Evolutionary conservation across 371 early-diverging fungal species (phyloP), one percentile per base, ranked within the genome.

Genomic region (Funneliformis caledonium): DNA sequence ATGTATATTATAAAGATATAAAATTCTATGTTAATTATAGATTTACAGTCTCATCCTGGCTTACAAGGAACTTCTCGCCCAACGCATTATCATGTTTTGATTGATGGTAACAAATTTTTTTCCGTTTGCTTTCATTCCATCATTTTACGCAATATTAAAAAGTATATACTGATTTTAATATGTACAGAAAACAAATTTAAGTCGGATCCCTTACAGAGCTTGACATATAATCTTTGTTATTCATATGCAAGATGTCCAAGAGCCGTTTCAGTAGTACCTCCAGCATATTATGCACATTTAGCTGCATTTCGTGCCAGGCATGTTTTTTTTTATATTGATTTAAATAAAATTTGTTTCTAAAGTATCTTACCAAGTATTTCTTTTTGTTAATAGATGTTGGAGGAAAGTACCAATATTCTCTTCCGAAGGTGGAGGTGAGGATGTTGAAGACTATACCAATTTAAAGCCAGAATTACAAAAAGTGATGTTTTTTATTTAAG

Each of bases 11-110:
- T 67, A 10, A 31, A 14, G 43, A 1, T 67, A 26, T 0, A 10
- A 22, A 2, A 37, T 67, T 16, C 50, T 45, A 2, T 26, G 26
- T 47, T 48, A 22, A 50, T 72, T 33, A 2, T 48, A 81, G 76
- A 92, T 84, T 85, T 97, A 37, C 91, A 91, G 80, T 89, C 93
- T 6, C 96, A 97, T 81, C 88, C 91, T 1, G 96, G 96, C 14
- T 83, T 89, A 33, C 86, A 96, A 84, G 97, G 97, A 43, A 95
- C 96, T 0, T 93, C 94, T 31, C 90, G 93, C 45, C 94, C 96
- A 0, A 90, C 94, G 0, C 93, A 94, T 83, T 97, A 96, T 88
- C 86, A 89, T 69, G 95, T 96, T 9, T 81, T 64, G 19, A 56
- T 77, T 52, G 73, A 80, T 48, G 78, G 68, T 72, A 31, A 52